Conservation (phyloP, 1,139 yeast species). For the Pichia inconspicua region DNA sequence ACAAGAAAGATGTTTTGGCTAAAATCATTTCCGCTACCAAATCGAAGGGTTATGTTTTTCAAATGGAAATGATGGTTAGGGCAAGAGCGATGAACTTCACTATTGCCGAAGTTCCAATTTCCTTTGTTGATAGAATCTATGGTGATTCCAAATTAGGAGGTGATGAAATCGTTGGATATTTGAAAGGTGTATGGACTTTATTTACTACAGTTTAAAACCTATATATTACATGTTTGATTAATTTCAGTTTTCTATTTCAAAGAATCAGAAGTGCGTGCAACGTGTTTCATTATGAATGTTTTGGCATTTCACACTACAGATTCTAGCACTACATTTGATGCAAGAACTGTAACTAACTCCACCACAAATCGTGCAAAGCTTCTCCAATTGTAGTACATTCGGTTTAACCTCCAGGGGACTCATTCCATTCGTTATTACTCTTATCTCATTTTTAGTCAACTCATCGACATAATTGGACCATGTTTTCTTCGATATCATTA, state of each 20-base stretch:
- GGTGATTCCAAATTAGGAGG: conserved; percentile 81
- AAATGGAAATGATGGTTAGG: conserved; percentile 86
- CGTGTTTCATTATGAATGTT: conserved; percentile 36
- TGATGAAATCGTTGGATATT: conserved; percentile 71
- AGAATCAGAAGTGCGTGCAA: conserved; percentile 26
- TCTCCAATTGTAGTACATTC: conserved; percentile 29
- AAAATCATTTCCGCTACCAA: conserved; percentile 63
- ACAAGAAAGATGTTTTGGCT: conserved; percentile 62
- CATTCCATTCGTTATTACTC: conserved; percentile 14
- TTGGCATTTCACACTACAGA: conserved; percentile 34
- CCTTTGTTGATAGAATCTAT: conserved; percentile 71
- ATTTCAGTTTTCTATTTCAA: background rate
- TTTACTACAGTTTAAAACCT: conserved; percentile 48
- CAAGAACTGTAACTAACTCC: conserved; percentile 33
- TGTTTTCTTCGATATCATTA: conserved; percentile 33
- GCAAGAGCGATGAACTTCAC: conserved; percentile 65
- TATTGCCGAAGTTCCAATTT: conserved; percentile 75
- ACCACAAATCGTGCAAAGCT: conserved; percentile 38
- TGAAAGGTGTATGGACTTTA: conserved; percentile 67
- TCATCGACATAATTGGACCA: conserved; percentile 35
- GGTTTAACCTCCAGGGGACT: conserved; percentile 23
- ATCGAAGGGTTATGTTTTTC: conserved; percentile 79
- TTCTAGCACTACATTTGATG: conserved; percentile 32
- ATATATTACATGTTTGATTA: background rate
- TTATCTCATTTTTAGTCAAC: conserved; percentile 22